A percentile compares a stretch with the other conserved stretches of the same genome.
Evolutionary conservation across 306 rosid species (phyloP).

Genomic region (Cyamopsis tetragonoloba): DNA sequence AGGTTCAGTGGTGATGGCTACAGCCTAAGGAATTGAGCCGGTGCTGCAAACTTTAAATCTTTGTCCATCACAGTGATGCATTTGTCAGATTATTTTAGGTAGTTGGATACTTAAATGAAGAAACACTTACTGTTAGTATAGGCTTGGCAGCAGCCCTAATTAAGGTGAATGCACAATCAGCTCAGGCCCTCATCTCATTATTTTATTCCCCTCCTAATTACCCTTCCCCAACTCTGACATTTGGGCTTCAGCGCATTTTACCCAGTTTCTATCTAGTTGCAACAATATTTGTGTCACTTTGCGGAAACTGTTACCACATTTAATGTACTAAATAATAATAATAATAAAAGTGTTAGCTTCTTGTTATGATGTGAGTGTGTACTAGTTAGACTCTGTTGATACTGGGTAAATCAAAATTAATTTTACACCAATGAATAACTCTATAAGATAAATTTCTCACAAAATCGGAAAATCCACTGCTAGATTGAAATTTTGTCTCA

Average conservation of each 20-base stretch:
- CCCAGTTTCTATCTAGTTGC: too few species aligned
- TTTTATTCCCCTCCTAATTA: too few species aligned
- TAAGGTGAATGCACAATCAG: too few species aligned
- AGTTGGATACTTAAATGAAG: neutral
- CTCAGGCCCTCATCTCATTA: too few species aligned
- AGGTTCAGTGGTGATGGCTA: neutral
- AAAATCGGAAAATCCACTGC: neutral
- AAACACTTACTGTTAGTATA: too few species aligned
- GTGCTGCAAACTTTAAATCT: neutral
- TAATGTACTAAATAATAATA: too few species aligned
- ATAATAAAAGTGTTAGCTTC: neutral
- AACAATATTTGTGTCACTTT: constrained; percentile 1
- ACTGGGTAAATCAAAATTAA: neutral
- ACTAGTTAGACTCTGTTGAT: neutral
- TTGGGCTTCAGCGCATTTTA: too few species aligned
- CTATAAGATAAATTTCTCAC: neutral
- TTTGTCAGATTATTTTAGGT: neutral
- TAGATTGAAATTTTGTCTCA: neutral
- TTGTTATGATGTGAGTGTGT: neutral
- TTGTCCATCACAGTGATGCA: neutral
- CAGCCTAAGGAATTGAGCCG: neutral
- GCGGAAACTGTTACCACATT: neutral
- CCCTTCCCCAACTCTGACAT: too few species aligned
- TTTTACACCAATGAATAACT: neutral
- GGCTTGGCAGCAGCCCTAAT: too few species aligned